Conservation (phyloP, 371 early-diverging fungal genomes). For the Apophysomyces ossiformis region DNA sequence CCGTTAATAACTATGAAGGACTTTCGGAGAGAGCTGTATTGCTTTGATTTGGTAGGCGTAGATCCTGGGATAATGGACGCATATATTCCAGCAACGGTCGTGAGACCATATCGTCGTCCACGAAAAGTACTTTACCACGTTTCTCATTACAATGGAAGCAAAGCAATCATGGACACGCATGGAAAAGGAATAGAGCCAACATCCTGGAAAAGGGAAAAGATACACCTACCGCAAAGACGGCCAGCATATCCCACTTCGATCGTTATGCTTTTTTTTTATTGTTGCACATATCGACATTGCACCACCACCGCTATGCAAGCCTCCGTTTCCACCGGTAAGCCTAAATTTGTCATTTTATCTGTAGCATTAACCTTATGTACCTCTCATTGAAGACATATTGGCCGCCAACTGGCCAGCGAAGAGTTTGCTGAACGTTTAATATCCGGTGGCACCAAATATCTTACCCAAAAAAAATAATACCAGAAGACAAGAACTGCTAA, state of each 20-base stretch:
- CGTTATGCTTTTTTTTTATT: too few species aligned
- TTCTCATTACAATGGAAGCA: too few species aligned
- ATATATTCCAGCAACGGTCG: not conserved
- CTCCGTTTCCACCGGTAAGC: too few species aligned
- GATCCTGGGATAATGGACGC: not conserved
- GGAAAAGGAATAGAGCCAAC: too few species aligned
- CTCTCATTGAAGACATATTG: not conserved
- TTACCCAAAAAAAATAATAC: not conserved
- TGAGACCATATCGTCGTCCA: not conserved
- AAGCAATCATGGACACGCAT: too few species aligned
- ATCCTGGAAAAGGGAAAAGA: too few species aligned
- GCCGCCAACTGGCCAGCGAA: not conserved
- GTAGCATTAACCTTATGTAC: not conserved
- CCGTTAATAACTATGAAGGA: not conserved
- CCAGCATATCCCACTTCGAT: too few species aligned
- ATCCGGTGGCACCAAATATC: not conserved
- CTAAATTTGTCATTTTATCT: not conserved
- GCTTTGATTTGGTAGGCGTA: not conserved
- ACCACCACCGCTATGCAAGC: too few species aligned
- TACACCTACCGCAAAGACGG: too few species aligned
- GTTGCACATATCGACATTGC: too few species aligned
- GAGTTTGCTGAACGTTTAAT: slow-evolving; percentile 5
- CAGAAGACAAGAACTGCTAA: not conserved
- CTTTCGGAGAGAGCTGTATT: not conserved
- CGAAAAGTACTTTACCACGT: not conserved